Percentiles rank a stretch among this genome's conserved stretches.
Evolutionary conservation across 306 rosid species (phyloP).

Genomic region (Arachis stenosperma): DNA sequence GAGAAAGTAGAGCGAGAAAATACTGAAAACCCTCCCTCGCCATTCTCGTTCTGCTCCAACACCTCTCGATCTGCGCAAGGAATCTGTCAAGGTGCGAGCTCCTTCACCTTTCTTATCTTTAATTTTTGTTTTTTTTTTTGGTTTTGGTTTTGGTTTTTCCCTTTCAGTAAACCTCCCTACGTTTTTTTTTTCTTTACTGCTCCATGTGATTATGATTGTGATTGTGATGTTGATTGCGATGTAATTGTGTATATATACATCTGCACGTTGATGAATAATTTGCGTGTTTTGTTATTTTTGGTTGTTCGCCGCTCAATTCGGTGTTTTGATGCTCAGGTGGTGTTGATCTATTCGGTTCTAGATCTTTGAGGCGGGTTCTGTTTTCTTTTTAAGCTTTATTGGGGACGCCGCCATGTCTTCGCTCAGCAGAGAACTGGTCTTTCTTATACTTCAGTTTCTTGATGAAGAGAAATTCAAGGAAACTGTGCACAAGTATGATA

Average conservation of each 20-base stretch:
- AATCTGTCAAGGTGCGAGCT: slow-evolving; percentile 49
- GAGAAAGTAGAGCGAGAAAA: slow-evolving; percentile 74
- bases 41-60: slow-evolving; percentile 44
- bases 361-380: slow-evolving; percentile 53
- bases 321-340: slow-evolving; percentile 50
- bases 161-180: too few species aligned
- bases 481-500: slow-evolving; percentile 85
- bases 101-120: slow-evolving; percentile 34
- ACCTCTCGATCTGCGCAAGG: slow-evolving; percentile 76
- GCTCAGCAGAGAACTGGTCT: slow-evolving; percentile 97
- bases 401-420: slow-evolving; percentile 78
- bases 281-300: background rate
- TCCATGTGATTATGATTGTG: slow-evolving; percentile 4
- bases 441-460: slow-evolving; percentile 99
- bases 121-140: too few species aligned
- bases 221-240: slow-evolving; percentile 29
- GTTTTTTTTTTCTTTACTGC: slow-evolving; percentile 1
- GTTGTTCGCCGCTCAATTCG: slow-evolving; percentile 36
- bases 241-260: background rate
- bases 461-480: slow-evolving; percentile 99
- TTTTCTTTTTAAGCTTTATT: slow-evolving; percentile 18
- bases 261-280: background rate
- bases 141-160: slow-evolving; percentile 15
- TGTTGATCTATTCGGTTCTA: slow-evolving; percentile 62
- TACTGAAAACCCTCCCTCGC: slow-evolving; percentile 50